Evolutionary conservation across 768 basidiomycete species (phyloP).

Genomic region (Kwoniella heveanensis): DNA sequence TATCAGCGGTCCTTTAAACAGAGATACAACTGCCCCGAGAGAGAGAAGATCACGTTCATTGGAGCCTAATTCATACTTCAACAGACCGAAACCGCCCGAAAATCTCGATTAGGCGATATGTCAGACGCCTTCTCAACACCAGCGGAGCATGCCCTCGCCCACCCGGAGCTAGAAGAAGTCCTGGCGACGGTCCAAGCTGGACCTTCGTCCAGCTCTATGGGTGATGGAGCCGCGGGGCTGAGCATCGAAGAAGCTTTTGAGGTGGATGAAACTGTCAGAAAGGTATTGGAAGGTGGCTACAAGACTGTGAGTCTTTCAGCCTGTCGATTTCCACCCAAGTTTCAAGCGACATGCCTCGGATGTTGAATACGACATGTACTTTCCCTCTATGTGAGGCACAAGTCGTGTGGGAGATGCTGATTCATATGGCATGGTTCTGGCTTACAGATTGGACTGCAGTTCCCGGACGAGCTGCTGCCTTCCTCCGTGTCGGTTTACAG

Average conservation of each 20-base stretch:
- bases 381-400: too few species aligned
- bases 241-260: constrained; percentile 70
- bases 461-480: constrained; percentile 87
- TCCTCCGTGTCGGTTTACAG: constrained; percentile 83
- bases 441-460: constrained; percentile 74
- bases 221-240: constrained; percentile 29
- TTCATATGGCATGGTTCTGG: too few species aligned
- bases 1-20: too few species aligned
- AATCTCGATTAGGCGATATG: constrained; percentile 14
- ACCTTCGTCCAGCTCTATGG: constrained; percentile 32
- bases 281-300: constrained; percentile 67
- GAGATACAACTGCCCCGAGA: too few species aligned
- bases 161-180: constrained; percentile 33
- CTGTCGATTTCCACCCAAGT: too few species aligned
- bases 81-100: too few species aligned
- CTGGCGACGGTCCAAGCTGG: constrained; percentile 19
- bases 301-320: constrained; percentile 63
- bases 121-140: constrained; percentile 50
- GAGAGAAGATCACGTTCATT: too few species aligned
- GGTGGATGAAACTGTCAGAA: constrained; percentile 66
- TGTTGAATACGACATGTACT: too few species aligned
- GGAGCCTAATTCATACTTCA: too few species aligned
- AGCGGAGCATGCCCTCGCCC: constrained; percentile 51
- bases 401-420: too few species aligned
- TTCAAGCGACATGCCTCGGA: too few species aligned